Evolutionary conservation across 1,139 yeast genomes (phyloP).

Genomic region (Yamadazyma diddensiae): DNA sequence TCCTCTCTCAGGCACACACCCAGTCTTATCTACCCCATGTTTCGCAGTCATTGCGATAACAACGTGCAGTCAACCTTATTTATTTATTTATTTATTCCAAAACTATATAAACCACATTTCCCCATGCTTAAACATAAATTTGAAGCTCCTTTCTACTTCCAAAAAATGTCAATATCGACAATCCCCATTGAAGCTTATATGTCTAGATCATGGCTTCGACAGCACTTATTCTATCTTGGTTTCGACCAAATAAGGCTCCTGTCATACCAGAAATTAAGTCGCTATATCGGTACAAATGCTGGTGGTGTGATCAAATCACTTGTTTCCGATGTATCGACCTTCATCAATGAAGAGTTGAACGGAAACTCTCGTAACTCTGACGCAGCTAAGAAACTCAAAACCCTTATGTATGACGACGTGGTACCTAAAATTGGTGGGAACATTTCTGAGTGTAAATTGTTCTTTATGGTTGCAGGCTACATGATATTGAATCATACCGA

Average conservation of each 20-base stretch:
- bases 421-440: constrained; percentile 12
- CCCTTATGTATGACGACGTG: constrained; percentile 18
- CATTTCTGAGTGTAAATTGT: constrained; percentile 25
- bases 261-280: constrained; percentile 33
- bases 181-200: constrained; percentile 13
- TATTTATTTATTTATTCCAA: too few relatives aligned
- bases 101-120: too few relatives aligned
- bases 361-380: constrained; percentile 11
- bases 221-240: constrained; percentile 36
- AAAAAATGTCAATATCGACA: constrained; percentile 3
- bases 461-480: constrained; percentile 39
- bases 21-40: too few relatives aligned
- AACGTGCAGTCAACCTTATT: too few relatives aligned
- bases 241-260: constrained; percentile 34
- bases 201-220: constrained; percentile 26
- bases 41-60: too few relatives aligned
- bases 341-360: constrained; percentile 29
- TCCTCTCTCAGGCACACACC: too few relatives aligned
- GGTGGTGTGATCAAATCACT: constrained; percentile 36
- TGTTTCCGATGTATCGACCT: constrained; percentile 37
- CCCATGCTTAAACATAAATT: too few relatives aligned
- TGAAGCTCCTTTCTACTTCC: too few relatives aligned
- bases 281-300: constrained; percentile 28
- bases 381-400: constrained; percentile 22
- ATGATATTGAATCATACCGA: constrained; percentile 24